Evolutionary conservation across 495 filamentous ascomycete species (phyloP), one percentile per base, ranked within the genome.

Genomic region (Hypoxylon perforatum): DNA sequence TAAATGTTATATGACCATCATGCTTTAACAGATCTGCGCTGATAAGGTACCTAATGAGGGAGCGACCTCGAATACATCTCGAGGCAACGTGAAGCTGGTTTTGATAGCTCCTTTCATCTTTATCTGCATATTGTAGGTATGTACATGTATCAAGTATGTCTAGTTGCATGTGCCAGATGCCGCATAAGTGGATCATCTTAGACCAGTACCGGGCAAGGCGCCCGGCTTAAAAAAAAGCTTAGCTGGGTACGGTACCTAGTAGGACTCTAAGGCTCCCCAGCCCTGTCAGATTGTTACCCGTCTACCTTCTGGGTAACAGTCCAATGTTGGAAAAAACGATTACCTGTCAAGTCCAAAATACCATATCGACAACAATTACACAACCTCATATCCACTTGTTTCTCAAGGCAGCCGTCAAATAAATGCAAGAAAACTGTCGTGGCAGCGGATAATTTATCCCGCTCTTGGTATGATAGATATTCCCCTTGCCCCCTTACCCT

Each of bases 171-270:
- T 10, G 18, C 8, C 23, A 46, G 10, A 18, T 46, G 23, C 18
- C 17, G n/a, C n/a, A 28, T 28, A 64, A 53, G 41, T 64, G 61
- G 61, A 30, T 14, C 7, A 35, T 0, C 15, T 10, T 33, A 45
- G 36, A 50, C 50, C 44, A 55, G 25, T 61, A 33, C 56, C 41
- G 50, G 57, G 39, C 23, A 66, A 66, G 63, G 12, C 42, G 35
- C n/a, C 57, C 56, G 56, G 63, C 41, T 61, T 49, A 55, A 66
- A 66, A 66, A 66, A 33, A 33, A 33, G 63, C 63, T 66, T 66
- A 66, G 42, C 33, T 15, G 21, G n/a, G n/a, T n/a, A n/a, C n/a
- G n/a, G n/a, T n/a, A n/a, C n/a, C n/a, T n/a, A n/a, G n/a, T n/a
- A 52, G 21, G 23, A 17, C 17, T 33, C 47, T 44, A n/a, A n/a